Base-by-base conservation (phyloP, 2,329 filamentous ascomycete genomes). In the Tolypocladium pustulatum region DNA sequence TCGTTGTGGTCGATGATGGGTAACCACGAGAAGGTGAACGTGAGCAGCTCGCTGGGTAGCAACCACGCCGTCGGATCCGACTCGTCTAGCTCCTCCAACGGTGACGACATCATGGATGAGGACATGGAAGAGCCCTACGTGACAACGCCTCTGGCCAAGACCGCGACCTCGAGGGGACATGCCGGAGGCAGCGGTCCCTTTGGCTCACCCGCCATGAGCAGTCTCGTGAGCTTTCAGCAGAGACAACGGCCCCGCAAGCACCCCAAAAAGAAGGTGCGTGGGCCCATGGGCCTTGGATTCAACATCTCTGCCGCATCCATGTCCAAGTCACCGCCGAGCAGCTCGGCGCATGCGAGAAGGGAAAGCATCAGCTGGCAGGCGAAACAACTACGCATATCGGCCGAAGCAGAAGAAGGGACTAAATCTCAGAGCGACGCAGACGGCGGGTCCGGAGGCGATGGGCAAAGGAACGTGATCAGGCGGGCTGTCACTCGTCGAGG, bases 361-460 rank as follows among this genome's bases (percentile, higher is more conserved):
- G 92, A 97, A 72, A 96, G 91, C 71, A 86, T 97, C 61, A 95
- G 90, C 64, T 86, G 94, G 77, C 91, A 92, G 41, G 92, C 92
- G 20, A 92, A 94, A 64, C 91, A 96, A 66, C 75, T 97, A 25
- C 88, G 94, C 63, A 88, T 97, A 41, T 86, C 84, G 57, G 83
- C 87, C 64, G 92, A 77, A 37, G 68, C 67, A 6, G 75, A 96
- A 66, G 91, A 76, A 43, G 70, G 66, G 37, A 60, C 91, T 64
- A 90, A 87, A 67, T 88, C 90, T 17, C 89, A 93, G 63, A 85
- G 83, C 63, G 76, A 82, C 57, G 74, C 73, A 9, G 76, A 77
- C 22, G 78, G 78, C 54, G 73, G 74, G 17, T 74, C 76, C 54
- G 72, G 49, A 13, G 49, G 81, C 58, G 80, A 85, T 64, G 80